Base-by-base conservation (phyloP, 192 early-diverging fungal genomes). In the Thamnidium elegans region DNA sequence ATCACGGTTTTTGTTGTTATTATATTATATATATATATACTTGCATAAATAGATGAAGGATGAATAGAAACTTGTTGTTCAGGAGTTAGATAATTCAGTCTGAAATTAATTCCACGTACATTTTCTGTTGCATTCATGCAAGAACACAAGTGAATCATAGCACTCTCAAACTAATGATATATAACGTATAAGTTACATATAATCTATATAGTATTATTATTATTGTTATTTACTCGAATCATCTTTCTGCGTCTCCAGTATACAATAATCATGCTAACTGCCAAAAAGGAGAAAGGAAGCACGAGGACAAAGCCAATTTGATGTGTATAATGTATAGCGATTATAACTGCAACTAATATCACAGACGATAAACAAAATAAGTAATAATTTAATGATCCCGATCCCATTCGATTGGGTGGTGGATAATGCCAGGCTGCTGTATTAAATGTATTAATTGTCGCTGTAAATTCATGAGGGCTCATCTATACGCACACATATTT, bases 71-170 rank as follows among this genome's bases (percentile, higher is more conserved):
- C 52, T 31, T 32, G 31, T 50, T 47, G 32, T 23, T 62, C 56
- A 50, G 66, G 66, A 42, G 62, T 17, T 39, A 63, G 30, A 32
- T 56, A 65, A 10, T 46, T 58, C 21, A 70, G 50, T n/a, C 69
- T 63, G 31, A 58, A 63, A 31, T 70, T 70, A 46, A 70, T 70
- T 30, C 69, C 69, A 17, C 69, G 62, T 36, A 70, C 63, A 56
- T 70, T 70, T 70, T 70, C 69, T 11, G 69, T 70, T 13, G 69
- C 69, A 65, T 70, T 70, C 55, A 70, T 70, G 54, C 69, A 65
- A 26, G 62, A 56, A 58, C 69, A 70, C 11, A 70, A 39, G 34
- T 70, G 54, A n/a, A 64, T 32, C 53, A 70, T 70, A 31, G 52
- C 61, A 19, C 26, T 42, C 50, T 70, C 69, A 58, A 70, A 70